Evolutionary conservation across 2,329 filamentous ascomycete genomes (phyloP).

Genomic region (Sclerotiophoma versabilis): DNA sequence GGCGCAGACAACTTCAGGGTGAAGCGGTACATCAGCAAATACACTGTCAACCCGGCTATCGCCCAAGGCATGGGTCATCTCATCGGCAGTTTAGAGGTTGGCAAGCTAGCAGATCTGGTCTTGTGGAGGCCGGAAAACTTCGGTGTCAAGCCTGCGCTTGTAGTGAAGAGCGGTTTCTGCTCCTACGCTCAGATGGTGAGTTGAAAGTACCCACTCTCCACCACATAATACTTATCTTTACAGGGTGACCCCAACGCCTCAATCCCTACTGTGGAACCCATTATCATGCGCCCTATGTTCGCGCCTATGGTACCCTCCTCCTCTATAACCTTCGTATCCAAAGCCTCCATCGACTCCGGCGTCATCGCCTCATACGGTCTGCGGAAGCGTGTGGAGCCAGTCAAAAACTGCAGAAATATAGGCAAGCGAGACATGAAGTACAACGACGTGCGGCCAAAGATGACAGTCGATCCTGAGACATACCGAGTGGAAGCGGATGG

Average conservation of each 20-base stretch:
- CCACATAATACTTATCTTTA: constrained; percentile 8
- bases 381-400: constrained; percentile 79
- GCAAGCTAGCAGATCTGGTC: constrained; percentile 88
- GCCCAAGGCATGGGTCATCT: constrained; percentile 89
- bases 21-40: constrained; percentile 92
- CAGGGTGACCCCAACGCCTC: constrained; percentile 59
- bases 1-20: constrained; percentile 90
- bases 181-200: constrained; percentile 81
- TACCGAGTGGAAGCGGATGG: constrained; percentile 90
- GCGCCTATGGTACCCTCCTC: constrained; percentile 74
- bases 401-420: constrained; percentile 76
- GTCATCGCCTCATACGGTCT: constrained; percentile 75
- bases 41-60: constrained; percentile 92
- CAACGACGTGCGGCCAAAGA: constrained; percentile 82
- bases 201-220: constrained; percentile 5
- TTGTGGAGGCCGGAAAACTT: constrained; percentile 87
- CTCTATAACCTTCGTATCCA: constrained; percentile 83
- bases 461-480: constrained; percentile 90
- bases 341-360: constrained; percentile 72
- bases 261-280: constrained; percentile 86
- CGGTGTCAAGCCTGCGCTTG: constrained; percentile 80
- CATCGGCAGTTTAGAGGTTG: constrained; percentile 85
- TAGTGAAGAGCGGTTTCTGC: constrained; percentile 90
- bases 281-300: constrained; percentile 87
- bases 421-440: constrained; percentile 90